Conservation (phyloP, 2,329 filamentous ascomycete genomes). For the Pseudomassariella vexata region DNA sequence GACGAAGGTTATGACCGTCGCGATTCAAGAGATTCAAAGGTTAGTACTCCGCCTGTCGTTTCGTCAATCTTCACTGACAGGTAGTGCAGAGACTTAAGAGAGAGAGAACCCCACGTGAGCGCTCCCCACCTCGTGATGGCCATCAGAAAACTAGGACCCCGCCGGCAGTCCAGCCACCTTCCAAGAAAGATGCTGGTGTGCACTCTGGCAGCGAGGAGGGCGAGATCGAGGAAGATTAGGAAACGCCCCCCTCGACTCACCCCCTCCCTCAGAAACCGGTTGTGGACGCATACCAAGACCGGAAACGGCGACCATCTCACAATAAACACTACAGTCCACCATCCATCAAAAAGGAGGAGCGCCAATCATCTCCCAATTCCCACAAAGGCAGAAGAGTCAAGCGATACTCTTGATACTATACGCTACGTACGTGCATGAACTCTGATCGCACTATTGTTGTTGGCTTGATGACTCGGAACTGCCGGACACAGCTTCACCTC, state of each 20-base stretch:
- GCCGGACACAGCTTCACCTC: too few species aligned
- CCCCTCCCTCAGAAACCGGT: not conserved
- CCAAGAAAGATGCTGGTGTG: slow-evolving; percentile 54
- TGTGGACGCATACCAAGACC: not conserved
- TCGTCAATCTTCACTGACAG: not conserved
- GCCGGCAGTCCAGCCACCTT: slow-evolving; percentile 27
- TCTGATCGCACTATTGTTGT: not conserved
- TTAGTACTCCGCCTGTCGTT: slow-evolving; percentile 21
- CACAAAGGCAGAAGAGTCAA: not conserved
- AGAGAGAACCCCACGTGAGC: slow-evolving; percentile 55
- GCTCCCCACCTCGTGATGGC: slow-evolving; percentile 52
- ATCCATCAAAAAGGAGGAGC: not conserved
- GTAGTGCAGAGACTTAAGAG: slow-evolving; percentile 48
- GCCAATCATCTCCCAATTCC: too few species aligned
- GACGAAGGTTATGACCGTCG: slow-evolving; percentile 61
- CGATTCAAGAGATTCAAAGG: slow-evolving; percentile 64
- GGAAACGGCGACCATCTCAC: too few species aligned
- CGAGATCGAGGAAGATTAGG: slow-evolving; percentile 82
- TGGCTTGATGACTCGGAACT: slow-evolving; percentile 3
- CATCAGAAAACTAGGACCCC: slow-evolving; percentile 54
- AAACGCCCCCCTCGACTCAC: not conserved
- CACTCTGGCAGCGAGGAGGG: slow-evolving; percentile 94
- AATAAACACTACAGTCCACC: too few species aligned
- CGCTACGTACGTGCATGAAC: slow-evolving; percentile 1
- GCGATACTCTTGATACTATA: slow-evolving; percentile 1